phyloP scores from a whole-genome alignment of 164 flowering plant species.

The Umbilicus rupestris region DNA sequence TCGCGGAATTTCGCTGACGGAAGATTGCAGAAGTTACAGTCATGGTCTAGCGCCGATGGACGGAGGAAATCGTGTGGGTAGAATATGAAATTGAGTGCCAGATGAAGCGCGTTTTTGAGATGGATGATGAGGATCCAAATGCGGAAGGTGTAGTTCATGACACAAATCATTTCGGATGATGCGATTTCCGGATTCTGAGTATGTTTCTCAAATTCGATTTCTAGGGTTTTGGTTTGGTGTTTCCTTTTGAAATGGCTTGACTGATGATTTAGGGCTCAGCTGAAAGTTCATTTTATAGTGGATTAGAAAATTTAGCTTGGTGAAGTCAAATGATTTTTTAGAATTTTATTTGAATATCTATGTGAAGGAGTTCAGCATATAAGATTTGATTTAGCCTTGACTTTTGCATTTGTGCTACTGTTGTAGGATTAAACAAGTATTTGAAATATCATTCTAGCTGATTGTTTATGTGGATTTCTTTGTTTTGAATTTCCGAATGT shows the following conservation, averaged over 20 bases:
- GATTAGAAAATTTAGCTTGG: background rate
- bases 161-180: background rate
- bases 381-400: conserved; percentile 1
- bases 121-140: conserved; percentile 5
- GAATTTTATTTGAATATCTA: background rate
- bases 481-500: background rate
- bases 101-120: background rate
- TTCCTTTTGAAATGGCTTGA: background rate
- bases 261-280: background rate
- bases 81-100: background rate
- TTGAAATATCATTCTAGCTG: conserved; percentile 1
- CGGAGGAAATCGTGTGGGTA: conserved; percentile 3
- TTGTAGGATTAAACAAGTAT: conserved; percentile 5
- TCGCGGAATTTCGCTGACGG: background rate
- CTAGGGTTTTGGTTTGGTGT: no score
- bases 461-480: conserved; percentile 1
- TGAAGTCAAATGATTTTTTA: background rate
- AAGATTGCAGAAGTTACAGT: background rate
- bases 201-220: background rate
- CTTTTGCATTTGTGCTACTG: conserved; percentile 3
- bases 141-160: conserved; percentile 6
- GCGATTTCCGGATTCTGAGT: background rate
- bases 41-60: background rate
- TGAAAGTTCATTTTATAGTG: background rate
- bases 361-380: background rate